phyloP scores from a whole-genome alignment of 192 early-diverging fungal genomes.

The Diversispora epigaea region DNA sequence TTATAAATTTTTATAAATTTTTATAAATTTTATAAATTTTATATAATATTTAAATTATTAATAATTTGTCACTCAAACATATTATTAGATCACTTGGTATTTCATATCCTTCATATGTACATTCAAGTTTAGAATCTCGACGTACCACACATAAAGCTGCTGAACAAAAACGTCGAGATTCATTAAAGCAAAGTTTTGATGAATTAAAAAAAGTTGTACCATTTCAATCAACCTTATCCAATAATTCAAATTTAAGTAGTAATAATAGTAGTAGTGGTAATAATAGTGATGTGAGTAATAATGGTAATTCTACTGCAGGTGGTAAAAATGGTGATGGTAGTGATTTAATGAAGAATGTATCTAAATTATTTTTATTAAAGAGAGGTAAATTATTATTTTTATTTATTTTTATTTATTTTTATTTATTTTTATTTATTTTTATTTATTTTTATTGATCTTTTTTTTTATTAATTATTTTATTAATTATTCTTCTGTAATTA shows the following conservation, averaged over 20 bases:
- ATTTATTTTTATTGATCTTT: neutral
- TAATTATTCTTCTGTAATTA: too few species aligned
- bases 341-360: constrained; percentile 22
- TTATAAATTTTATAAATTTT: neutral
- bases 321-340: neutral
- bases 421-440: neutral
- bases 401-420: neutral
- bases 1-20: neutral
- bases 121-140: constrained; percentile 75
- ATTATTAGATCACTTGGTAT: constrained; percentile 63
- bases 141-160: constrained; percentile 93
- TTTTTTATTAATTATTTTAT: neutral
- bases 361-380: constrained; percentile 28
- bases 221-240: neutral
- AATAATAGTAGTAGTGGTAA: neutral
- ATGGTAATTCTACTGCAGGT: neutral
- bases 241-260: neutral
- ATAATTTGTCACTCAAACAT: constrained; percentile 3
- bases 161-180: constrained; percentile 94
- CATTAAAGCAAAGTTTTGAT: constrained; percentile 89
- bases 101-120: constrained; percentile 70
- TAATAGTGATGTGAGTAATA: neutral
- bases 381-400: constrained; percentile 31
- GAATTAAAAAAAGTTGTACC: constrained; percentile 69
- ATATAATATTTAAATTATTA: neutral